A percentile compares a stretch with the other conserved stretches of the same genome.
These are phyloP conservation scores for Cenococcum geophilum DNA, from an alignment of 495 filamentous ascomycete genomes.

Conservation along the genomic window DNA sequence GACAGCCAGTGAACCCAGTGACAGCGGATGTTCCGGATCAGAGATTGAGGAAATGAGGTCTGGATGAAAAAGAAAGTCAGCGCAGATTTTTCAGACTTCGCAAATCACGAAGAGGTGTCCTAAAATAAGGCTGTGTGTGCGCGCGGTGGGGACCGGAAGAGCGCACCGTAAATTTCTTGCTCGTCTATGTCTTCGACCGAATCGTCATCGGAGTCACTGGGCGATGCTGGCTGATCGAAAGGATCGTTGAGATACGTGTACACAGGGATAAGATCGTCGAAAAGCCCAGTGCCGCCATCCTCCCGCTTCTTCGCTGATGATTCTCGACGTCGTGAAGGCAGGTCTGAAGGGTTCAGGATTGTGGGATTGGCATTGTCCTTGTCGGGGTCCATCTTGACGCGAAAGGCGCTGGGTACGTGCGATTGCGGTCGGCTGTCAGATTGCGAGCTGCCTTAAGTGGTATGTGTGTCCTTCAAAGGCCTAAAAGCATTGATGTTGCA, in stretches of 20 bases:
- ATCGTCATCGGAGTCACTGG: constrained; percentile 56
- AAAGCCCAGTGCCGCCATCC: constrained; percentile 42
- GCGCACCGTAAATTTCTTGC: constrained; percentile 88
- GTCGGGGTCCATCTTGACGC: constrained; percentile 41
- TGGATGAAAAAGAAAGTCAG: constrained; percentile 39
- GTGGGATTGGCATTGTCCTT: constrained; percentile 92
- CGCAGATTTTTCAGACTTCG: constrained; percentile 8
- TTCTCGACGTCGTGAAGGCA: constrained; percentile 69
- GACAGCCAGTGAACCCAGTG: constrained; percentile 84
- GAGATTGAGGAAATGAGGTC: constrained; percentile 91
- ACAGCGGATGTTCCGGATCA: constrained; percentile 93
- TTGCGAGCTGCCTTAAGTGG: not conserved
- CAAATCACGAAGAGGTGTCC: not conserved
- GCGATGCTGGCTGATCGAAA: constrained; percentile 40
- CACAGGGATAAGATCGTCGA: constrained; percentile 42
- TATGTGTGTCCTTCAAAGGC: not conserved
- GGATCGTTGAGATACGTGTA: constrained; percentile 51
- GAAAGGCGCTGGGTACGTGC: not conserved
- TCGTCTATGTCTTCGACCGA: constrained; percentile 80
- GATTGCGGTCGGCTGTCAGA: not conserved
- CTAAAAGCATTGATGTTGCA: not conserved
- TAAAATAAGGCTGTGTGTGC: constrained; percentile 3
- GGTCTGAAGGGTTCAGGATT: constrained; percentile 80
- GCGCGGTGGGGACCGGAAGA: constrained; percentile 5
- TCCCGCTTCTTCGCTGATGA: constrained; percentile 41